Evolutionary conservation across 139 green algal genomes (phyloP).

Genomic region (Yamagishiella unicocca): DNA sequence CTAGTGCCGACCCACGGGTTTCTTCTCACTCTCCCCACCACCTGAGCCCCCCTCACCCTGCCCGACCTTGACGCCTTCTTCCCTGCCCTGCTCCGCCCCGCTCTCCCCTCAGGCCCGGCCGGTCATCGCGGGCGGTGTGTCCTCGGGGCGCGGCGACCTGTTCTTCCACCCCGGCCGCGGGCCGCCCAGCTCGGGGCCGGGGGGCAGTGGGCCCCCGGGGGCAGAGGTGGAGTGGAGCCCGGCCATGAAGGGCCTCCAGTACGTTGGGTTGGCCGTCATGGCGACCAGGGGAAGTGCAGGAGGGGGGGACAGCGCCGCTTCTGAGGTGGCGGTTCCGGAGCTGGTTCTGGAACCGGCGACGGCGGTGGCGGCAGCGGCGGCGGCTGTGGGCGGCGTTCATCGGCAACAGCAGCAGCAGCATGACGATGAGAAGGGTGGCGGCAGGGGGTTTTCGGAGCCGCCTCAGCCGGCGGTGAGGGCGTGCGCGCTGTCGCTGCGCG

Average conservation of each 20-base stretch:
- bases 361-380: not conserved
- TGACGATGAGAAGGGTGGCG: not conserved
- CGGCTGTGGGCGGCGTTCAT: not conserved
- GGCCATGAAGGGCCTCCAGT: not conserved
- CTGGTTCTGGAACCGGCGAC: not conserved
- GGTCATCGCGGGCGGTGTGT: conserved; percentile 32
- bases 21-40: not conserved
- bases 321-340: too few species aligned
- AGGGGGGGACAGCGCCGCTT: too few species aligned
- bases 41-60: not conserved
- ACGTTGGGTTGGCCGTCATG: conserved; percentile 24
- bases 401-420: not conserved
- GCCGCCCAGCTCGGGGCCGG: not conserved
- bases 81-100: not conserved
- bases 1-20: not conserved
- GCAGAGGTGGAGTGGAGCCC: not conserved
- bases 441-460: not conserved
- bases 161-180: conserved; percentile 32
- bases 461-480: not conserved
- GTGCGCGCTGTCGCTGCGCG: conserved; percentile 10
- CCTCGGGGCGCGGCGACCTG: conserved; percentile 17
- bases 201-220: not conserved
- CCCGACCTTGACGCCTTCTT: not conserved
- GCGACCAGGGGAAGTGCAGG: not conserved
- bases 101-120: not conserved